These are phyloP conservation scores for Picea sitchensis DNA, from an alignment of 75 land plant species.

Conservation along the genomic window DNA sequence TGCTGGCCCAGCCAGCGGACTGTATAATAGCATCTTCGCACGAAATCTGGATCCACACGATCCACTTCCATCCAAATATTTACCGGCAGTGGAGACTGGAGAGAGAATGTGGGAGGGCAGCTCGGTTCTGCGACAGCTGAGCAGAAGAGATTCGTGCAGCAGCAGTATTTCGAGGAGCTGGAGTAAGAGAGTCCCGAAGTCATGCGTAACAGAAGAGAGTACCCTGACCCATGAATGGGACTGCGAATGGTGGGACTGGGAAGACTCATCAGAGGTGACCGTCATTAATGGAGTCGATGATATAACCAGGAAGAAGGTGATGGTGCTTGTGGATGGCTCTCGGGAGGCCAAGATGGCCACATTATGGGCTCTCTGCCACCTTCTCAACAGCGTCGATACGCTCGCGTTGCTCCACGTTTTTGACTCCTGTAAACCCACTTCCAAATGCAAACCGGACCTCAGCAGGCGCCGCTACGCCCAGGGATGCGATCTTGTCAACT, in stretches of 20 bases:
- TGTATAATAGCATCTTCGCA: no score
- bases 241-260: conserved; percentile 8
- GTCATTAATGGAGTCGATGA: neutral
- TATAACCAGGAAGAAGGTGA: conserved; percentile 16
- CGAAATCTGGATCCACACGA: no score
- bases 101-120: neutral
- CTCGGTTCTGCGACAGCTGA: conserved; percentile 6
- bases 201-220: neutral
- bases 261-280: neutral
- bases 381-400: conserved; percentile 15
- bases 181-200: neutral
- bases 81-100: no score
- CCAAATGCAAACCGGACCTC: neutral
- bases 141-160: neutral
- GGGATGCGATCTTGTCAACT: neutral
- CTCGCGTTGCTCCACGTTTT: conserved; percentile 14
- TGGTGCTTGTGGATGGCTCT: conserved; percentile 25
- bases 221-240: neutral
- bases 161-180: neutral
- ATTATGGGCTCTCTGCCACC: conserved; percentile 19
- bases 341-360: conserved; percentile 12
- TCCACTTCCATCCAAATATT: no score
- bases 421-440: neutral
- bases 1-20: no score
- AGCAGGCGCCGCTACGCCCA: neutral